Conservation (phyloP, 257 asterid genomes). For the Gentiana straminea region DNA sequence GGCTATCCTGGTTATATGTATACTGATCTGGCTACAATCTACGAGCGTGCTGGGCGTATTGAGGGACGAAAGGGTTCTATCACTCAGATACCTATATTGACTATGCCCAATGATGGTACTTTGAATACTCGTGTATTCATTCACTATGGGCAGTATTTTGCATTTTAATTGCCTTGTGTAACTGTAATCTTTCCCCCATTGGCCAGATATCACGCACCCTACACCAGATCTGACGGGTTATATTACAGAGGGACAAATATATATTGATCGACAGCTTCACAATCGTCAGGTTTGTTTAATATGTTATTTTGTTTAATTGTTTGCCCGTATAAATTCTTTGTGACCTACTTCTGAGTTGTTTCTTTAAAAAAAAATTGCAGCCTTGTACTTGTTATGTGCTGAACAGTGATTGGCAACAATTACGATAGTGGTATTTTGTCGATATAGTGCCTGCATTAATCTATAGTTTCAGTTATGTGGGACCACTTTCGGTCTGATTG, state of each 20-base stretch:
- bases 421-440: no score
- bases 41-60: slow-evolving; percentile 98
- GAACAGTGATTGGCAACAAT: no score
- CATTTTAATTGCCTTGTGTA: no score
- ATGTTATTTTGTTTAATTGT: not conserved
- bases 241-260: slow-evolving; percentile 98
- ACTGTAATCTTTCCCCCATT: slow-evolving; percentile 5
- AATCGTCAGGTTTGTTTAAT: slow-evolving; percentile 32
- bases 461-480: no score
- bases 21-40: slow-evolving; percentile 95
- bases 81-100: slow-evolving; percentile 90
- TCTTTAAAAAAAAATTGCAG: no score
- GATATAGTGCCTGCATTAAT: no score
- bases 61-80: slow-evolving; percentile 97
- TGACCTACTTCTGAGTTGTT: no score
- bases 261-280: slow-evolving; percentile 87
- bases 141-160: no score
- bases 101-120: slow-evolving; percentile 98
- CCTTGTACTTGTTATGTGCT: no score
- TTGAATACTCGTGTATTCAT: not conserved
- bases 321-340: no score
- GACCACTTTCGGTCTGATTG: no score
- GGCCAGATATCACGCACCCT: slow-evolving; percentile 95
- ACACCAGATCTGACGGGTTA: slow-evolving; percentile 99
- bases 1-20: slow-evolving; percentile 94